Percentiles rank a stretch among this genome's conserved stretches.
Evolutionary conservation across 805 yeast genomes (phyloP).

Genomic region (Ogataea salicorniae): DNA sequence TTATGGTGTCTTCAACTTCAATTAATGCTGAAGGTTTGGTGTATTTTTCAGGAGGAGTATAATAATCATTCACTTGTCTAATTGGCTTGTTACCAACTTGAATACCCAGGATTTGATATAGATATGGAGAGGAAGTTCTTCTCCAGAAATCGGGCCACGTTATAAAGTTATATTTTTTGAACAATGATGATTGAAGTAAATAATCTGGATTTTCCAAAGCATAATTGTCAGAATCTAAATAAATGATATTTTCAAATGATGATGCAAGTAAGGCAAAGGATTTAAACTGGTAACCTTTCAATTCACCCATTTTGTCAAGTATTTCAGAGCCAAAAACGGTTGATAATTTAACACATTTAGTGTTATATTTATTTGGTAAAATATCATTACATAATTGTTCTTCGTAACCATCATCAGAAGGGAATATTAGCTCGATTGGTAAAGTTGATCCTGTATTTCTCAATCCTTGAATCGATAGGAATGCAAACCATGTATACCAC

Average conservation of each 20-base stretch:
- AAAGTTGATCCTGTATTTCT: constrained; percentile 38
- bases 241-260: constrained; percentile 39
- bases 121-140: constrained; percentile 58
- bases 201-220: constrained; percentile 38
- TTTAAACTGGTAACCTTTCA: constrained; percentile 35
- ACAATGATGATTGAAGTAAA: constrained; percentile 37
- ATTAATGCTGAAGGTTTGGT: constrained; percentile 5
- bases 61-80: constrained; percentile 19
- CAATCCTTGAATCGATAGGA: constrained; percentile 35
- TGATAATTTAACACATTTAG: constrained; percentile 38
- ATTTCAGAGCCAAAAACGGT: constrained; percentile 29
- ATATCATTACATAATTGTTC: constrained; percentile 31
- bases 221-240: constrained; percentile 44
- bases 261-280: constrained; percentile 41
- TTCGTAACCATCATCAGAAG: constrained; percentile 36
- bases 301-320: constrained; percentile 16
- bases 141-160: constrained; percentile 80
- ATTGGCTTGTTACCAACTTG: constrained; percentile 27
- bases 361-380: constrained; percentile 35
- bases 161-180: constrained; percentile 44
- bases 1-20: constrained; percentile 28
- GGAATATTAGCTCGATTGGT: constrained; percentile 42
- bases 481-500: constrained; percentile 36
- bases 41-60: constrained; percentile 16
- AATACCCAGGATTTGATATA: constrained; percentile 36